phyloP scores from a whole-genome alignment of 805 yeast genomes.

The Kluyveromyces aestuarii region DNA sequence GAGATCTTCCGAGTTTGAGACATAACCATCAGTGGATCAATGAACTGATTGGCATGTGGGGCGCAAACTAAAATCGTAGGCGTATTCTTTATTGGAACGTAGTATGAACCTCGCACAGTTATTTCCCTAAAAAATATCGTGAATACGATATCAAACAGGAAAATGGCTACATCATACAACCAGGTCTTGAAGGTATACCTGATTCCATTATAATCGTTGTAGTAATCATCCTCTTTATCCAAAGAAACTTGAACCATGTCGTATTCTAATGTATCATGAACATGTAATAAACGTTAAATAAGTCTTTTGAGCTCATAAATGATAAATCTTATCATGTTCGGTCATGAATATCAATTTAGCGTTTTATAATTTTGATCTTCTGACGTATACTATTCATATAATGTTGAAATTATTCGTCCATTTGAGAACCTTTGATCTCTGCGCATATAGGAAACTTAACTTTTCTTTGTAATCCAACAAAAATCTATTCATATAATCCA shows the following conservation, averaged over 20 bases:
- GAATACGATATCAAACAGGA: conserved; percentile 22
- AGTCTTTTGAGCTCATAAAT: too few relatives aligned
- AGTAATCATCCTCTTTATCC: conserved; percentile 7
- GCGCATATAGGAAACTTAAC: too few relatives aligned
- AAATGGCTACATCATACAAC: conserved; percentile 24
- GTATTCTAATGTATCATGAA: background rate
- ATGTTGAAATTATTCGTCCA: too few relatives aligned
- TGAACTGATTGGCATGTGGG: conserved; percentile 85
- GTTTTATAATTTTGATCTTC: too few relatives aligned
- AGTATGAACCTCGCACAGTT: conserved; percentile 51
- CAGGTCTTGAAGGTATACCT: conserved; percentile 17
- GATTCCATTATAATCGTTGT: conserved; percentile 21
- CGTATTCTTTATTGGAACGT: conserved; percentile 22
- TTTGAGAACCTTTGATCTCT: too few relatives aligned
- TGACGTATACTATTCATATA: too few relatives aligned
- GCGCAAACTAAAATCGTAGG: conserved; percentile 75
- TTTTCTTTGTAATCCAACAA: too few relatives aligned
- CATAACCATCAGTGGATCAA: conserved; percentile 71
- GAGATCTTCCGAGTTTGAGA: conserved; percentile 48
- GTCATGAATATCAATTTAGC: too few relatives aligned
- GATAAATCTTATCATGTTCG: too few relatives aligned
- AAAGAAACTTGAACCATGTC: background rate
- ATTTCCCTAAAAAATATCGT: conserved; percentile 62
- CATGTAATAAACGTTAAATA: too few relatives aligned
- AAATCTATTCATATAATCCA: too few relatives aligned